Evolutionary conservation across 768 basidiomycete species (phyloP), one percentile per base, ranked within the genome.

Genomic region (Collybia nuda): DNA sequence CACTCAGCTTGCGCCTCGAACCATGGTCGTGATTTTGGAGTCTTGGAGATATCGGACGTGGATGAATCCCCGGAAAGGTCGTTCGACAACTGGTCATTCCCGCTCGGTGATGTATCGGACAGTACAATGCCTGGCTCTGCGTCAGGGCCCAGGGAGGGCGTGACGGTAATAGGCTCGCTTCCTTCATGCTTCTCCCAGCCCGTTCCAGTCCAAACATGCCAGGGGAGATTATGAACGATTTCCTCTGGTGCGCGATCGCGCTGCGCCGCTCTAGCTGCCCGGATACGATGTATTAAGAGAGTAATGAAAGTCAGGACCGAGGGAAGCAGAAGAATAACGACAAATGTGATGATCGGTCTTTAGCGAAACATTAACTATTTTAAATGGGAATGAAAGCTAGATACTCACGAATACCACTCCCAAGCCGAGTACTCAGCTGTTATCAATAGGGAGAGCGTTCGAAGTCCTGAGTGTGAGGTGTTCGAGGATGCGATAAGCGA

Each of bases 321-420:
- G 2, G 96, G 96, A 15, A 98, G 84, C 53, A 98, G 80, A 46
- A 98, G 78, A 32, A 98, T 90, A 52, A 93, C 75, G 52, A 94
- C 73, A 62, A 93, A 91, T 8, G 91, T 93, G 49, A 93, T 76
- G 55, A 93, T 88, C 12, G 91, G 91, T 44, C 90, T 92, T 54
- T 53, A 35, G 47, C 52, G 50, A 56, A 19, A 47, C 40, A 32
- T 32, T 11, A 43, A 29, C 48, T 36, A 42, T 48, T 47, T 22
- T 56, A 52, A n/a, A 18, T 52, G 43, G 56, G 43, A 39, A 39
- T 18, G 40, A 28, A 35, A 49, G 40, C 23, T 11, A 37, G 21
- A 48, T 56, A 80, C 84, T 56, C 59, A 92, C 90, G 89, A 92
- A 63, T 92, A 93, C 91, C 93, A 95, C 62, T 93, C 90, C 86